phyloP scores from a whole-genome alignment of 345 rosid species.

The Bruguiera parviflora region DNA sequence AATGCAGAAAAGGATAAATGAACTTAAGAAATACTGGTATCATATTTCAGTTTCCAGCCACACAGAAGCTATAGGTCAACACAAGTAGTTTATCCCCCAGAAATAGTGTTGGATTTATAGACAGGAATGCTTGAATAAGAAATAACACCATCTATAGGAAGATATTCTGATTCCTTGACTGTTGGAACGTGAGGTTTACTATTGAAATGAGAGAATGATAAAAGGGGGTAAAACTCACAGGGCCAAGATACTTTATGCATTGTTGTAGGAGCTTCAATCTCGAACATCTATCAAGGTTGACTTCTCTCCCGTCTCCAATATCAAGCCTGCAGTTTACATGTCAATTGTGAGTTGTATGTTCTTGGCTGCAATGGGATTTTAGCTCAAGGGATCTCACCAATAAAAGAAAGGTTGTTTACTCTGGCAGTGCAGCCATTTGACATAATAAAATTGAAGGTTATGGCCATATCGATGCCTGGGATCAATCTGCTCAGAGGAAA shows the following conservation, averaged over 20 bases:
- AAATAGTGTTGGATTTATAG: not conserved
- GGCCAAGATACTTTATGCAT: slow-evolving; percentile 91
- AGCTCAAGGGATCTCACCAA: slow-evolving; percentile 44
- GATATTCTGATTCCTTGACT: slow-evolving; percentile 3
- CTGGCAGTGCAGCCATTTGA: slow-evolving; percentile 77
- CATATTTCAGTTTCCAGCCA: too few species aligned
- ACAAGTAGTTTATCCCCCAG: too few species aligned
- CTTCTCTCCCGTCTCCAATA: slow-evolving; percentile 77
- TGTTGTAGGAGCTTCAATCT: slow-evolving; percentile 76
- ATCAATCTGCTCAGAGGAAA: slow-evolving; percentile 58
- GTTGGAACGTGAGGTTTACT: not conserved
- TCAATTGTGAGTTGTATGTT: slow-evolving; percentile 6
- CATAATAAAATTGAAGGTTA: slow-evolving; percentile 84
- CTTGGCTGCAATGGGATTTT: not conserved
- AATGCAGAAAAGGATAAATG: not conserved
- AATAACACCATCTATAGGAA: not conserved
- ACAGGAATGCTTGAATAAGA: slow-evolving; percentile 1
- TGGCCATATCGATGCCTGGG: slow-evolving; percentile 97
- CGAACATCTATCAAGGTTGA: slow-evolving; percentile 62
- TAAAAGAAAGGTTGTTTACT: slow-evolving; percentile 85
- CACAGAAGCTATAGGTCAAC: too few species aligned
- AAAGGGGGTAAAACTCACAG: slow-evolving; percentile 49
- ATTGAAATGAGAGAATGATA: not conserved
- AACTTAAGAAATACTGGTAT: too few species aligned
- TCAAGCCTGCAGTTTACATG: slow-evolving; percentile 63